A percentile compares a stretch with the other conserved stretches of the same genome.
These are phyloP conservation scores for Pisolithus albus DNA, from an alignment of 768 basidiomycete genomes.

Conservation along the genomic window DNA sequence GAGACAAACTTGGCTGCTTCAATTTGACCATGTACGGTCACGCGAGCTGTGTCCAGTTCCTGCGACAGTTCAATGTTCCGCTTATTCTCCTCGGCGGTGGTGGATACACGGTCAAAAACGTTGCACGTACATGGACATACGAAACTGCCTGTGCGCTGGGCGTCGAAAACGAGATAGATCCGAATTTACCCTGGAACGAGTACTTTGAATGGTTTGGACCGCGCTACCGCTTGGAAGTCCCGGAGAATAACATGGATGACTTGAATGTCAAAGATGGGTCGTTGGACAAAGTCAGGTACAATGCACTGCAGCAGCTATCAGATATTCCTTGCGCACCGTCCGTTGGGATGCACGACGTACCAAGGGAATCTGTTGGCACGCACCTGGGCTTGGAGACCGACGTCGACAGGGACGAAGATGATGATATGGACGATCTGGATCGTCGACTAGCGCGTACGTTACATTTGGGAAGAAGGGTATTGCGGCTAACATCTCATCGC, in stretches of 20 bases:
- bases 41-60: constrained; percentile 82
- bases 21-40: constrained; percentile 96
- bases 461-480: background rate
- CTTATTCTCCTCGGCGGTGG: constrained; percentile 91
- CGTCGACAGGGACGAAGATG: constrained; percentile 34
- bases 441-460: constrained; percentile 62
- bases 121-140: constrained; percentile 91
- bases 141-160: constrained; percentile 96
- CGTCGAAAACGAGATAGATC: constrained; percentile 68
- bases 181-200: constrained; percentile 76
- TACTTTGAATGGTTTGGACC: constrained; percentile 99
- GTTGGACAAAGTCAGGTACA: constrained; percentile 71
- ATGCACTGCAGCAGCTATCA: constrained; percentile 48
- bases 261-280: constrained; percentile 77
- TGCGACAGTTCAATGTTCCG: constrained; percentile 77
- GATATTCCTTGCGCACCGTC: constrained; percentile 72
- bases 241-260: constrained; percentile 92
- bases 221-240: constrained; percentile 86
- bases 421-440: constrained; percentile 54
- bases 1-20: constrained; percentile 94
- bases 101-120: constrained; percentile 96
- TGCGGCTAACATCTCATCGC: background rate
- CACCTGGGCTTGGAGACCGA: constrained; percentile 54
- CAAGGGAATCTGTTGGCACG: constrained; percentile 56
- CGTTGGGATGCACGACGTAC: constrained; percentile 79